Conservation (phyloP, 2,329 filamentous ascomycete genomes). For the Lasiodiplodia citricola region DNA sequence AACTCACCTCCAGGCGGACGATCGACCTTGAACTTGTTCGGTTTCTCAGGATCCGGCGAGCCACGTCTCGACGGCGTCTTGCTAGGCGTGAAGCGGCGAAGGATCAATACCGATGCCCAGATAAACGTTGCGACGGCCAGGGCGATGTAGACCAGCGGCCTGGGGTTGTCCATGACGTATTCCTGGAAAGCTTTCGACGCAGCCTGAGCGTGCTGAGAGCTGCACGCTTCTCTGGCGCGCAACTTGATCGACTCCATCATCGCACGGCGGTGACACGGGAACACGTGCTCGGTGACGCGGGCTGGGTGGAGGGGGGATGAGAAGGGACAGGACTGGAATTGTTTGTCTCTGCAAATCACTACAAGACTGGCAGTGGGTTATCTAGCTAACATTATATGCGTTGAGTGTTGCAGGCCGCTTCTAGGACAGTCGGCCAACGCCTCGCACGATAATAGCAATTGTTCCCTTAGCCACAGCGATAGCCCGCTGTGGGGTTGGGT, state of each 20-base stretch:
- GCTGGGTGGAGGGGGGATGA: constrained; percentile 25
- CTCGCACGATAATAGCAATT: constrained; percentile 24
- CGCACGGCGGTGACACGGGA: constrained; percentile 28
- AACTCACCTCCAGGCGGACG: constrained; percentile 55
- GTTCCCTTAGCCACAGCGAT: constrained; percentile 24
- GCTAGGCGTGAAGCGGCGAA: constrained; percentile 37
- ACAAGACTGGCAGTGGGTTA: neutral
- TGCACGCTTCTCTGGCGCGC: constrained; percentile 28
- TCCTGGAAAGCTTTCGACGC: constrained; percentile 18
- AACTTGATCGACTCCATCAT: constrained; percentile 32
- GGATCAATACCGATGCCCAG: constrained; percentile 37
- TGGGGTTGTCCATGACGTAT: constrained; percentile 29
- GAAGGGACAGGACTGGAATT: neutral
- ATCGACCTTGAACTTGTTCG: constrained; percentile 38
- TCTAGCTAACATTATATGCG: constrained; percentile 18
- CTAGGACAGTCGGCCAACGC: neutral
- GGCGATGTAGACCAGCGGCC: constrained; percentile 38
- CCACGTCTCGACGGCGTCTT: constrained; percentile 32
- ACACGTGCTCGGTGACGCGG: constrained; percentile 11
- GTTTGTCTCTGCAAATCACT: neutral
- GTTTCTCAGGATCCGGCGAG: constrained; percentile 54
- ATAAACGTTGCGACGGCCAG: constrained; percentile 39
- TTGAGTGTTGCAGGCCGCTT: neutral
- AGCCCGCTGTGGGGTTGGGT: constrained; percentile 26
- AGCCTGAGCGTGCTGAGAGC: constrained; percentile 15